A percentile compares a stretch with the other conserved stretches of the same genome.
These are phyloP conservation scores for Panicum hallii DNA, from an alignment of 202 grass and related monocot genomes.

Conservation along the genomic window DNA sequence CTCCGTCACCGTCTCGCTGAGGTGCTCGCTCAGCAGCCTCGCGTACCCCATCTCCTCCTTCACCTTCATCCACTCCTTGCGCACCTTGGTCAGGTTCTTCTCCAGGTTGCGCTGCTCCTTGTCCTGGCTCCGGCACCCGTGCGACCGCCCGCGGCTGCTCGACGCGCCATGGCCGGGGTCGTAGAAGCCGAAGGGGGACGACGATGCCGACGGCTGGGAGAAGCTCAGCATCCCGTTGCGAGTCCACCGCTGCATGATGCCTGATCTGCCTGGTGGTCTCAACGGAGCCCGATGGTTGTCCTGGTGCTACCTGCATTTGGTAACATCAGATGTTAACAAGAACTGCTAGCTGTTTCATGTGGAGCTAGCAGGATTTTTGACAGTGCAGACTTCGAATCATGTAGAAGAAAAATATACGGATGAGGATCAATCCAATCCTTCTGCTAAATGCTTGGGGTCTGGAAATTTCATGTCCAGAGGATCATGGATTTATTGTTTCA, in stretches of 20 bases:
- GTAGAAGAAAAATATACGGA: background rate
- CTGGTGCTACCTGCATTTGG: constrained; percentile 15
- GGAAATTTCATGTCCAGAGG: background rate
- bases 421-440: background rate
- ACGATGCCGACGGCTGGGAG: constrained; percentile 40
- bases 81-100: constrained; percentile 69
- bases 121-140: constrained; percentile 44
- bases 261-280: background rate
- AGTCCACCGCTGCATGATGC: constrained; percentile 55
- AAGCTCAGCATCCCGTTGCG: constrained; percentile 63
- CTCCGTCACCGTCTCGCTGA: constrained; percentile 64
- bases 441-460: background rate
- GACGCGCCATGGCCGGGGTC: constrained; percentile 37
- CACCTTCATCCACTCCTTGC: constrained; percentile 81
- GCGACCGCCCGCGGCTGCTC: constrained; percentile 33
- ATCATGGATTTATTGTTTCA: background rate
- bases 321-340: background rate
- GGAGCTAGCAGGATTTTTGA: background rate
- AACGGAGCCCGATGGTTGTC: background rate
- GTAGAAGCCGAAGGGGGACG: constrained; percentile 43
- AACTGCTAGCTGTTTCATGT: background rate
- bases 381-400: background rate
- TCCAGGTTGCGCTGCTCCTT: constrained; percentile 63
- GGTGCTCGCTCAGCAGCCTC: constrained; percentile 61
- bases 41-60: constrained; percentile 81